Percentiles rank a stretch among this genome's conserved stretches.
Evolutionary conservation across 176 grass and related monocot genomes (phyloP).

Genomic region (Avena atlantica): DNA sequence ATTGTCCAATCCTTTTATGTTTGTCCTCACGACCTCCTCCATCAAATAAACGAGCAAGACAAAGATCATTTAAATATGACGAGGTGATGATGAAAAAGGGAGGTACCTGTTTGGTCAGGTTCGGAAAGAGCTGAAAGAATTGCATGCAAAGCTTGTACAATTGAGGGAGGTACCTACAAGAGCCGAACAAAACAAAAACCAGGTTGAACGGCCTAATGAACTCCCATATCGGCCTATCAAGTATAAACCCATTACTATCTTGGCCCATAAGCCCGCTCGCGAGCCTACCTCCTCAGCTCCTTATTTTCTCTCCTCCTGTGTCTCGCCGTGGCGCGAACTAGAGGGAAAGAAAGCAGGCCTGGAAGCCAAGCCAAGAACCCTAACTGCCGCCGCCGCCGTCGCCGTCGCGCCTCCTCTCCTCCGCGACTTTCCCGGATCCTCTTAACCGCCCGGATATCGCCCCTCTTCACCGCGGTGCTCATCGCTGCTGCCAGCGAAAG

Average conservation of each 20-base stretch:
- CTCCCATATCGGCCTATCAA: neutral
- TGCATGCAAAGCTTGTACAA: too few relatives aligned
- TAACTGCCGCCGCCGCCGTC: neutral
- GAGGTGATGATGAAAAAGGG: too few relatives aligned
- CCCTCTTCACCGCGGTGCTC: neutral
- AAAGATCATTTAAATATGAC: too few relatives aligned
- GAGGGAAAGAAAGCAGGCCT: neutral
- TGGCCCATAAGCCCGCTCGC: neutral
- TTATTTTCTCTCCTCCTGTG: neutral
- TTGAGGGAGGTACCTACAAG: too few relatives aligned
- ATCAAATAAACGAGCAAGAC: too few relatives aligned
- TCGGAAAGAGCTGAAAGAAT: too few relatives aligned
- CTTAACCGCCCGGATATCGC: neutral
- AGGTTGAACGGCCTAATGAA: neutral
- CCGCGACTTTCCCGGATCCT: neutral
- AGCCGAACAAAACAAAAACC: too few relatives aligned
- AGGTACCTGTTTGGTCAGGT: too few relatives aligned
- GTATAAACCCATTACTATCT: neutral
- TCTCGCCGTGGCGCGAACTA: neutral
- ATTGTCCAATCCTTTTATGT: too few relatives aligned
- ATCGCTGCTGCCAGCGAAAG: neutral
- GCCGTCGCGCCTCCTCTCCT: neutral
- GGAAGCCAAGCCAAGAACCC: neutral
- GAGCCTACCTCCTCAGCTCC: neutral
- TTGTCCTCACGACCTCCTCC: too few relatives aligned